These are phyloP conservation scores for Otatea glauca DNA, from an alignment of 176 grass and related monocot species.

Conservation along the genomic window DNA sequence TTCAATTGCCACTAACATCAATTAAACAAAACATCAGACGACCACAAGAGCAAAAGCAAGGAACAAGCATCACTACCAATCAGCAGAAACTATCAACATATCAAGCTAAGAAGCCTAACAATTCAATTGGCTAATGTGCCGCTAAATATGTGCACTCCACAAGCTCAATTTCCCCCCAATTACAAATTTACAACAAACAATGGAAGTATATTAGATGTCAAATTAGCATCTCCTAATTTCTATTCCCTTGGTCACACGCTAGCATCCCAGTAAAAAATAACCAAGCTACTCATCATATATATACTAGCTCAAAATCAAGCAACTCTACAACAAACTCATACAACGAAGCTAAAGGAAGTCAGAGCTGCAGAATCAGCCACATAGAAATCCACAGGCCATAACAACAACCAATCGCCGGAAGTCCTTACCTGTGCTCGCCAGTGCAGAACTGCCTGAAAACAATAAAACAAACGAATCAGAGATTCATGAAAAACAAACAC, in stretches of 20 bases:
- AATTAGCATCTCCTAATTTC: not conserved
- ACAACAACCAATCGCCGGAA: not conserved
- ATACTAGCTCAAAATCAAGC: not conserved
- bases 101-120: not conserved
- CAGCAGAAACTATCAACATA: not conserved
- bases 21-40: not conserved
- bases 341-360: not conserved
- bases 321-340: not conserved
- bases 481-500: constrained; percentile 23
- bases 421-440: constrained; percentile 83
- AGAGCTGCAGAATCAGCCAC: constrained; percentile 17
- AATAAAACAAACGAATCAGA: constrained; percentile 43
- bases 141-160: not conserved
- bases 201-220: not conserved
- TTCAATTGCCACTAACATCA: not conserved
- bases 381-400: not conserved
- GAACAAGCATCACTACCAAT: not conserved
- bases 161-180: not conserved
- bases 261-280: not conserved
- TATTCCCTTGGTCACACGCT: not conserved
- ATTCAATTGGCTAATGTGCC: not conserved
- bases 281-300: not conserved
- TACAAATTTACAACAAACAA: constrained; percentile 5
- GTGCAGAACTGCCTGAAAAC: constrained; percentile 92
- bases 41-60: not conserved